Evolutionary conservation across 2,329 filamentous ascomycete species (phyloP).

Genomic region (Arthrobotrys pseudoclavata): DNA sequence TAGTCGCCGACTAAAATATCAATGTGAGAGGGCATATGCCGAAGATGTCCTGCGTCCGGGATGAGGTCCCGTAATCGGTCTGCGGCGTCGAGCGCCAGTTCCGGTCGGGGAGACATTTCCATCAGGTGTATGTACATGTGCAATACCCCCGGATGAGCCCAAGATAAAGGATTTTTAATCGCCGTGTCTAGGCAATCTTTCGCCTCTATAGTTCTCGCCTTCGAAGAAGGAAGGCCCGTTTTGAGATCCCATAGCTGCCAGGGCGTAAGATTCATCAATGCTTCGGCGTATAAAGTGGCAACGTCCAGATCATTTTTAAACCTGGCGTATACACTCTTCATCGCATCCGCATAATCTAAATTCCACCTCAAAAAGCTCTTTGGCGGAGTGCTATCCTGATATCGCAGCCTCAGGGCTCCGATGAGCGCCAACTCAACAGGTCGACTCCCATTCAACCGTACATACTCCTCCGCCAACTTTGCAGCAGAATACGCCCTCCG

Average conservation of each 20-base stretch:
- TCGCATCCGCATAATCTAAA: constrained; percentile 73
- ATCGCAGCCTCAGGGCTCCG: constrained; percentile 74
- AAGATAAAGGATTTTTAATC: constrained; percentile 69
- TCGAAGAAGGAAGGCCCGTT: constrained; percentile 72
- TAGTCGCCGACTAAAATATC: constrained; percentile 82
- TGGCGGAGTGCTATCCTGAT: constrained; percentile 69
- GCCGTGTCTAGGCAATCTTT: constrained; percentile 74
- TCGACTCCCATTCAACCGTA: constrained; percentile 30
- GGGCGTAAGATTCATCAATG: constrained; percentile 76
- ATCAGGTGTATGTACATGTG: constrained; percentile 84
- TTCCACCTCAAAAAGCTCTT: constrained; percentile 73
- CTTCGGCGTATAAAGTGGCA: constrained; percentile 75
- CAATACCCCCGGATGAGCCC: constrained; percentile 77
- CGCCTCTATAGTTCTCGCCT: constrained; percentile 72
- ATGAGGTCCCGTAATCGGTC: constrained; percentile 75
- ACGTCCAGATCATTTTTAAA: constrained; percentile 75
- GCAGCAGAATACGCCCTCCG: constrained; percentile 69
- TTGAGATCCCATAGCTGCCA: constrained; percentile 76
- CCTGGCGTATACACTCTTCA: constrained; percentile 71
- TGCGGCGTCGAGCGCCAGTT: constrained; percentile 74
- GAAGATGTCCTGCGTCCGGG: constrained; percentile 78
- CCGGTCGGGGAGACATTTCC: constrained; percentile 79
- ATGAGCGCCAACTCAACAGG: constrained; percentile 75
- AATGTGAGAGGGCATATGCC: constrained; percentile 83
- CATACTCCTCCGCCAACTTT: constrained; percentile 67